Percentiles rank a stretch among this genome's conserved stretches.
Evolutionary conservation across 2,329 filamentous ascomycete species (phyloP).

Genomic region (Trichoderma sp.): DNA sequence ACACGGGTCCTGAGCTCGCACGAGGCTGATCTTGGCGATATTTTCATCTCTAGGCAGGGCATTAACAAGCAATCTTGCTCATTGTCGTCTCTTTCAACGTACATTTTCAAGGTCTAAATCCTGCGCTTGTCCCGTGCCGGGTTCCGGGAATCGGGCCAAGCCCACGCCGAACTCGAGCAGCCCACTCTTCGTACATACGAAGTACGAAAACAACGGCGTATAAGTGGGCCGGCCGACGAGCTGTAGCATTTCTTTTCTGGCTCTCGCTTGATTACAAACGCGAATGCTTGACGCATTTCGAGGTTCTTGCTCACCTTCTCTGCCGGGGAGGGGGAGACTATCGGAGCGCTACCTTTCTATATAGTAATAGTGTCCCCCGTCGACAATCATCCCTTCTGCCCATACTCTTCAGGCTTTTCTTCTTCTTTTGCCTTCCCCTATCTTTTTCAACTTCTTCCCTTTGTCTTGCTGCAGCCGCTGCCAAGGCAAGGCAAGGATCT

Average conservation of each 20-base stretch:
- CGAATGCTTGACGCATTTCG: background rate
- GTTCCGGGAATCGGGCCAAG: conserved; percentile 11
- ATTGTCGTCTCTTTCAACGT: background rate
- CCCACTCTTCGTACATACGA: conserved; percentile 19
- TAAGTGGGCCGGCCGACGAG: conserved; percentile 15
- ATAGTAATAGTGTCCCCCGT: background rate
- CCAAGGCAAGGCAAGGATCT: background rate
- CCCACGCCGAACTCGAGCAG: background rate
- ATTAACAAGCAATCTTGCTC: background rate
- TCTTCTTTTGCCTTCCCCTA: background rate
- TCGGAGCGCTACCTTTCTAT: conserved; percentile 3
- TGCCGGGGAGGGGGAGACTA: background rate
- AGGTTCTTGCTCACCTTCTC: background rate
- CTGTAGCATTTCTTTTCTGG: background rate
- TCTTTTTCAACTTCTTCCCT: background rate
- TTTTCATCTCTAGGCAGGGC: background rate
- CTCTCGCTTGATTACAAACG: background rate
- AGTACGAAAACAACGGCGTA: background rate
- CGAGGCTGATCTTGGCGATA: background rate
- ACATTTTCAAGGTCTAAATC: background rate
- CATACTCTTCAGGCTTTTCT: background rate
- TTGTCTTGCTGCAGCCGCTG: background rate
- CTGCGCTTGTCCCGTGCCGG: conserved; percentile 14
- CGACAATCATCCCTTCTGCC: background rate
- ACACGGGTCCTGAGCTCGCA: conserved; percentile 3